These are phyloP conservation scores for Myochromella boudieri DNA, from an alignment of 768 basidiomycete genomes.

Conservation along the genomic window DNA sequence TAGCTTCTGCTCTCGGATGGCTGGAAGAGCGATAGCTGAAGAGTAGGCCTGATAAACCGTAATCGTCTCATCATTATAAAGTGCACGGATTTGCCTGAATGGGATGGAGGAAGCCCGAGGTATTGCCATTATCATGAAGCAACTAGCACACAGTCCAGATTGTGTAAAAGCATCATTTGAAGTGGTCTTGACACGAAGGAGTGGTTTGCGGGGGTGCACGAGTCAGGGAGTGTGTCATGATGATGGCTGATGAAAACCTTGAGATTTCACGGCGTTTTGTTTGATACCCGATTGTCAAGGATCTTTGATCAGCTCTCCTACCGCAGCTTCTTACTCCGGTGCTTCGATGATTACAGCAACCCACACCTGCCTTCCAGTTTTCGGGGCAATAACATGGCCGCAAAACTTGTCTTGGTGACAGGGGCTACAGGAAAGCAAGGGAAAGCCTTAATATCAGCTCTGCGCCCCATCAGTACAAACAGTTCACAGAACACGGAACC, in stretches of 20 bases:
- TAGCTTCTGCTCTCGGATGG: slow-evolving; percentile 14
- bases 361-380: not conserved
- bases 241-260: not conserved
- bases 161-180: no score
- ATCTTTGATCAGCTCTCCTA: no score
- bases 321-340: no score
- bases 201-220: no score
- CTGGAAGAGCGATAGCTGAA: slow-evolving; percentile 13
- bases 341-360: no score
- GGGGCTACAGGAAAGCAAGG: slow-evolving; percentile 41
- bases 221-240: not conserved
- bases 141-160: no score
- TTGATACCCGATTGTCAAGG: not conserved
- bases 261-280: not conserved
- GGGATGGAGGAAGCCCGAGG: slow-evolving; percentile 5
- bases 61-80: slow-evolving; percentile 13
- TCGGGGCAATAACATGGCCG: not conserved
- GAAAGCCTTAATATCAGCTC: slow-evolving; percentile 28
- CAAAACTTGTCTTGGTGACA: slow-evolving; percentile 29
- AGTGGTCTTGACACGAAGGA: no score
- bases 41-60: slow-evolving; percentile 18
- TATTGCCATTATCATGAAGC: no score
- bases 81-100: slow-evolving; percentile 17
- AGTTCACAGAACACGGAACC: slow-evolving; percentile 2
- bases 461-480: slow-evolving; percentile 8